Evolutionary conservation across 2,329 filamentous ascomycete genomes (phyloP).

Genomic region (Sarocladium kiliense): DNA sequence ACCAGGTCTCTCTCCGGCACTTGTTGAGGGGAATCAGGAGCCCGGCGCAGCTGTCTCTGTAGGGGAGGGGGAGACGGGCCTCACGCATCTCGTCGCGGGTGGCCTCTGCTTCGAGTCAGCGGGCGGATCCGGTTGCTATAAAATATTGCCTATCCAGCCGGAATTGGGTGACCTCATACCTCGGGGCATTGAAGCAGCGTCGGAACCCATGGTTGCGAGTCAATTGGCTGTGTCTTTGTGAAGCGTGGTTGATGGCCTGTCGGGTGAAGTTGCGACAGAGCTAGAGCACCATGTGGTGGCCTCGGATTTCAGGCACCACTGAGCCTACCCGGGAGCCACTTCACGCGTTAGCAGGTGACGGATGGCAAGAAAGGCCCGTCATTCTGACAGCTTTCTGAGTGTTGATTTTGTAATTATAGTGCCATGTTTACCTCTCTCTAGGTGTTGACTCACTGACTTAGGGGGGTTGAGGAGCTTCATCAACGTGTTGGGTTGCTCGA

Average conservation of each 20-base stretch:
- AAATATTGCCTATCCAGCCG: neutral
- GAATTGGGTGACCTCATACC: conserved; percentile 20
- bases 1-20: conserved; percentile 88
- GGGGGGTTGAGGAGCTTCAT: too few species aligned
- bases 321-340: neutral
- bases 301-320: neutral
- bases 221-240: conserved; percentile 25
- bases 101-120: conserved; percentile 48
- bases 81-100: conserved; percentile 92
- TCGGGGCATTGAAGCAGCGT: conserved; percentile 30
- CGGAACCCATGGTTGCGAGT: conserved; percentile 27
- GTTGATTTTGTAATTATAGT: too few species aligned
- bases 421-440: too few species aligned
- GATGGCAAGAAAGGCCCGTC: too few species aligned
- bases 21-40: conserved; percentile 93
- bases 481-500: too few species aligned
- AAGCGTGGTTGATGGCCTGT: conserved; percentile 18
- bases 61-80: conserved; percentile 79
- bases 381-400: too few species aligned
- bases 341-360: too few species aligned
- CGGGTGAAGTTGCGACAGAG: conserved; percentile 19
- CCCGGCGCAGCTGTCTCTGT: conserved; percentile 93
- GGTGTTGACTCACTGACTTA: too few species aligned
- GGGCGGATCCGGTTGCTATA: neutral
- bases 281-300: neutral